Conservation (phyloP, 2,329 filamentous ascomycete genomes). For the Sclerotinia spermophila region DNA sequence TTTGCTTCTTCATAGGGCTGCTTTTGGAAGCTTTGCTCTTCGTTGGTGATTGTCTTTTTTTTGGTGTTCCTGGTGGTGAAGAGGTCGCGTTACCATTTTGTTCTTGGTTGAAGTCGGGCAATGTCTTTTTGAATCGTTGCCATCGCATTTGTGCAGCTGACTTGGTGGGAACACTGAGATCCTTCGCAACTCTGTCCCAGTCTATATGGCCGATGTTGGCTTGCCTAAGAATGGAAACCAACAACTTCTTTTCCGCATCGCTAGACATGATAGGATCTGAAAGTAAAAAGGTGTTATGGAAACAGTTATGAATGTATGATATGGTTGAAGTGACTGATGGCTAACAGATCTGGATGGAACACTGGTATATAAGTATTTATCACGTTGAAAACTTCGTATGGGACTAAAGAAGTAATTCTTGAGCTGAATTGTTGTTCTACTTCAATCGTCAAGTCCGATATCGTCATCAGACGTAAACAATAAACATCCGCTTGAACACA, state of each 20-base stretch:
- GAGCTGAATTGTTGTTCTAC: background rate
- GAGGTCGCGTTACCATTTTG: background rate
- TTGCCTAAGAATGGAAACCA: conserved; percentile 5
- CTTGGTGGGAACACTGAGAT: background rate
- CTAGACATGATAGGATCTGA: background rate
- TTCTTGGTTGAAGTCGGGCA: background rate
- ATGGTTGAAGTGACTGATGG: background rate
- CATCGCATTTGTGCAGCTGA: background rate
- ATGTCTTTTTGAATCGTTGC: conserved; percentile 2
- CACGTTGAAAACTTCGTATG: background rate
- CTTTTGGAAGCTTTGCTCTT: background rate
- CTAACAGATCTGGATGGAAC: background rate
- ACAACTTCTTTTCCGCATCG: background rate
- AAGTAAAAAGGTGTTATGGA: background rate
- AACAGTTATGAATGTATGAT: background rate
- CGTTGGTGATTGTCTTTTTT: conserved; percentile 8
- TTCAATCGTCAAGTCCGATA: background rate
- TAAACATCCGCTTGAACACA: background rate
- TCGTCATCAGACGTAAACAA: background rate
- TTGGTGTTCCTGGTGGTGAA: background rate
- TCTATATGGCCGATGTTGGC: background rate
- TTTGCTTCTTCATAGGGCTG: conserved; percentile 10
- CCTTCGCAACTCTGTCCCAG: conserved; percentile 3
- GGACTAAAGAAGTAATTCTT: background rate
- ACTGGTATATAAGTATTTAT: background rate